These are phyloP conservation scores for Neopestalotiopsis clavispora DNA, from an alignment of 2,329 filamentous ascomycete species.

Conservation along the genomic window DNA sequence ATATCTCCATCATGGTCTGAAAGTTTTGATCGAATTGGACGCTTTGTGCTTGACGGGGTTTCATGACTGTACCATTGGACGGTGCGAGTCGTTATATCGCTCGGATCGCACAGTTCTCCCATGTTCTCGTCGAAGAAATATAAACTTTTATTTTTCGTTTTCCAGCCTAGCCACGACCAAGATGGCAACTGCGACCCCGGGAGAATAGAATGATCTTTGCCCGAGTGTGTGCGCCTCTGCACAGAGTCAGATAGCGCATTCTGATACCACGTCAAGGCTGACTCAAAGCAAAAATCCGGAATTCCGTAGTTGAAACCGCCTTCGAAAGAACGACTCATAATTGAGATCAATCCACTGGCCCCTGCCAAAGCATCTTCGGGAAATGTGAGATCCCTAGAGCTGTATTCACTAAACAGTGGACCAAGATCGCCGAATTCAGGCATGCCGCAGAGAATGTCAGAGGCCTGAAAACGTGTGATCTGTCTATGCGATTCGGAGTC, in stretches of 20 bases:
- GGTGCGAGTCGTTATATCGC: background rate
- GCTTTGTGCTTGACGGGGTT: background rate
- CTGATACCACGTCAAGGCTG: conserved; percentile 3
- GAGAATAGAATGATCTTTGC: background rate
- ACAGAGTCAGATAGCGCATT: background rate
- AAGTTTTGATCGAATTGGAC: background rate
- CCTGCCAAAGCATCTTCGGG: conserved; percentile 15
- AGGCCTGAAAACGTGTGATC: background rate
- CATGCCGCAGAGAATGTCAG: background rate
- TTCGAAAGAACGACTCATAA: background rate
- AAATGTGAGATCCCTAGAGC: background rate
- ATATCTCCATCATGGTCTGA: background rate
- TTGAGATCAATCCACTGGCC: background rate
- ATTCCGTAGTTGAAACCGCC: conserved; percentile 11
- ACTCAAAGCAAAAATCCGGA: conserved; percentile 5
- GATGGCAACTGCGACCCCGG: background rate
- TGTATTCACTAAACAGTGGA: background rate
- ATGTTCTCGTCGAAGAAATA: background rate
- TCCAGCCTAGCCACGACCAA: conserved; percentile 16
- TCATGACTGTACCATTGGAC: background rate
- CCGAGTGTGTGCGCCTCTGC: background rate
- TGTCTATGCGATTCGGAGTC: background rate
- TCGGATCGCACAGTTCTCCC: background rate
- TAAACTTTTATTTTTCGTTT: background rate
- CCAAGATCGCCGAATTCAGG: background rate